phyloP scores from a whole-genome alignment of 1,139 yeast genomes.

The Nadsonia starkeyi-henricii region DNA sequence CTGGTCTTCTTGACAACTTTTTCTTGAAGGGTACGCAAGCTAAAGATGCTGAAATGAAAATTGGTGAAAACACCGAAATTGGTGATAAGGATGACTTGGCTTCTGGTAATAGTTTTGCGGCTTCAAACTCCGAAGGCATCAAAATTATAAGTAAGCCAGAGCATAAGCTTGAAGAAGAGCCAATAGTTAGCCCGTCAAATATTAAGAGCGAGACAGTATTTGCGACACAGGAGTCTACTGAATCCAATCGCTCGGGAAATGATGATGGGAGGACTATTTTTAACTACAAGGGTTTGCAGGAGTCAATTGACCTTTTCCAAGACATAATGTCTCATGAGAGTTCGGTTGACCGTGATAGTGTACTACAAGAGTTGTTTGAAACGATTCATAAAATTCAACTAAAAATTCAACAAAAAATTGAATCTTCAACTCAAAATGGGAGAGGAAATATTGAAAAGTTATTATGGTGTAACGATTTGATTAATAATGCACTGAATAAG shows the following conservation, averaged over 20 bases:
- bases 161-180: background rate
- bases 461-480: background rate
- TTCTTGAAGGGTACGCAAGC: background rate
- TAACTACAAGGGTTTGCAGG: too few relatives aligned
- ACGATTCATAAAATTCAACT: background rate
- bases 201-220: too few relatives aligned
- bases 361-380: background rate
- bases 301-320: background rate
- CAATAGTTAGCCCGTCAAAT: background rate
- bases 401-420: background rate
- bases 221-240: background rate
- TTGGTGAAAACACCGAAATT: too few relatives aligned
- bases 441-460: background rate
- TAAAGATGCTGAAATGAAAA: too few relatives aligned
- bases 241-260: background rate
- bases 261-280: too few relatives aligned
- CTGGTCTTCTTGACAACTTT: background rate
- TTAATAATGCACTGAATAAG: background rate
- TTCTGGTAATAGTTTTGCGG: background rate
- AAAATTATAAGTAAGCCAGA: background rate
- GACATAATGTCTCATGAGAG: background rate
- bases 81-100: background rate
- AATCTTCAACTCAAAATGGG: background rate
- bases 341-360: background rate
- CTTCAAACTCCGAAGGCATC: too few relatives aligned